Evolutionary conservation across 1,284 basidiomycete genomes (phyloP), one percentile per base, ranked within the genome.

Genomic region (Ceraceosorus guamensis): DNA sequence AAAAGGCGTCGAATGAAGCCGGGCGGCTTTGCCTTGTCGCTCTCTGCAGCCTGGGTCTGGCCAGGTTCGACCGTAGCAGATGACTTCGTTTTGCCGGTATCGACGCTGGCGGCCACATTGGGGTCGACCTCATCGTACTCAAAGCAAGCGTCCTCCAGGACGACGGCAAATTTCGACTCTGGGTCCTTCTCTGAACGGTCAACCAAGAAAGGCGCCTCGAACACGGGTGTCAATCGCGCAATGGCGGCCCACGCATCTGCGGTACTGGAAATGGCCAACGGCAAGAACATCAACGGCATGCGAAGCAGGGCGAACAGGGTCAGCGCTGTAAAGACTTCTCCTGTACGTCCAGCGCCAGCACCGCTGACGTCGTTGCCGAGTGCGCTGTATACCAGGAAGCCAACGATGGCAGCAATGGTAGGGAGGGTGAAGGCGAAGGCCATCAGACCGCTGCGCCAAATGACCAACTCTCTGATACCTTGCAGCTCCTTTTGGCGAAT

Each of bases 351-450:
- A 16, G 39, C 39, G 39, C 39, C 39, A 16, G 11, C 39, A 11
- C 16, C 39, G 39, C 10, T 11, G 51, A 91, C 81, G 0, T 78
- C 61, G 71, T 91, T 85, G 0, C 86, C 84, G 48, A 52, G n/a
- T 2, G 51, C 31, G 0, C 84, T 81, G 76, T 92, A 93, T 1
- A 86, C 85, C 56, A 92, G 81, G 48, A 96, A 93, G 0, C 89
- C 83, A 33, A 95, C 69, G 16, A 96, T 88, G 8, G 88, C 85
- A 0, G 89, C 89, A 30, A 96, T 78, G 3, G 85, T 82, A 0
- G 91, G 90, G 61, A 91, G 78, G 44, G 84, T 83, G 76, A 87
- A 79, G 0, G 85, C 83, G 6, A 83, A 68, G 0, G 83, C 83
- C 60, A 85, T 85, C 69, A 85, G 85, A 0, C 80, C 87, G 0